Evolutionary conservation across 495 filamentous ascomycete genomes (phyloP), one percentile per base, ranked within the genome.

Genomic region (Podospora pseudopauciseta): DNA sequence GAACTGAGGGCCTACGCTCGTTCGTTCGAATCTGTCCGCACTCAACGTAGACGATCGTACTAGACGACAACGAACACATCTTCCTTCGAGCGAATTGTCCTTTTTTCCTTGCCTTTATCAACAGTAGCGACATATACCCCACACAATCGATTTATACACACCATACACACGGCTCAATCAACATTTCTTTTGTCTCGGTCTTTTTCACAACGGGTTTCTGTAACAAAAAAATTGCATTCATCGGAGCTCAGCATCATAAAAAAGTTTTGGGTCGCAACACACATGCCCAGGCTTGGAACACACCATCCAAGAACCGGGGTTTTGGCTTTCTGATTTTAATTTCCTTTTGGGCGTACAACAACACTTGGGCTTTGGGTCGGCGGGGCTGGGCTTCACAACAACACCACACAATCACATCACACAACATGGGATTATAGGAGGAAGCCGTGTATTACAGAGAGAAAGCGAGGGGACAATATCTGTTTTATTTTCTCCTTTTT

Each of bases 1-100:
- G 91, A 96, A 77, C 86, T 97, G 62, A 87, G 91, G 60, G 89
- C 89, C 67, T 97, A 97, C 78, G 91, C 92, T 44, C 90, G 88
- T 76, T 92, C 89, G 4, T 97, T 97, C 80, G 93, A 97, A 75
- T 91, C 90, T 65, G 86, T 90, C 62, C 87, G 92, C 65, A 76
- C 81, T 44, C 80, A 81, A 65, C 79, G 85, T 67, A 72, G 84
- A 67, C 82, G 84, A 74, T 87, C 85, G 55, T 75, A 79, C 74
- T 71, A 74, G 28, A 58, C 60, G 4, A 67, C 59, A 6, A 32
- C 58, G 15, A 6, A 16, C 18, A 3, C 70, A 65, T 68, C 69
- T 75, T 72, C 55, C 72, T 63, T 71, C 67, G 32, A 66, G 9
- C 44, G 56, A 56, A 49, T 23, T 2, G 58, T 61, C 66, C 60